These are phyloP conservation scores for Neospermospora avenae DNA, from an alignment of 2,329 filamentous ascomycete species.

Conservation along the genomic window DNA sequence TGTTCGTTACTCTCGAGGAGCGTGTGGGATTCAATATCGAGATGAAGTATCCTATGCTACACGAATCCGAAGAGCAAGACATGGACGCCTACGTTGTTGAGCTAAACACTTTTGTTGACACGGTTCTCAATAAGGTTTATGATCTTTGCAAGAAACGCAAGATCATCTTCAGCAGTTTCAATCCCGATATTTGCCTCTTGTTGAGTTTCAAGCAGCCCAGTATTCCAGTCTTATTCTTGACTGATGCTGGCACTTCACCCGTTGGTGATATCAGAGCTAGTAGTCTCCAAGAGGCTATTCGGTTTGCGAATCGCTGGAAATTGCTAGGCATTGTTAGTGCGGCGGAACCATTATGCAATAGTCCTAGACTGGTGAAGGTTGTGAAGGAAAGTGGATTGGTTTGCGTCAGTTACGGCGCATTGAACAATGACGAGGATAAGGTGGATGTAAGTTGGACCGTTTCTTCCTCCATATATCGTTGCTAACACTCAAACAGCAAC, in stretches of 20 bases:
- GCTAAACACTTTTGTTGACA: slow-evolving; percentile 94
- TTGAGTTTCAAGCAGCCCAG: slow-evolving; percentile 96
- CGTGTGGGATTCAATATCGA: slow-evolving; percentile 96
- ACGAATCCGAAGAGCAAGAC: slow-evolving; percentile 90
- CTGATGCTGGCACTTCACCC: slow-evolving; percentile 75
- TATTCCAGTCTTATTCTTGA: slow-evolving; percentile 92
- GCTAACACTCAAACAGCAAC: slow-evolving; percentile 38
- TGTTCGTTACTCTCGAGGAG: slow-evolving; percentile 81
- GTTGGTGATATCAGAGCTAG: slow-evolving; percentile 89
- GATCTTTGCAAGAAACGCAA: slow-evolving; percentile 79
- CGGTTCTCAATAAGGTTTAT: slow-evolving; percentile 85
- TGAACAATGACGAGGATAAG: slow-evolving; percentile 84
- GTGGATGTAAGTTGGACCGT: slow-evolving; percentile 67
- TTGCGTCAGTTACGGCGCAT: slow-evolving; percentile 87
- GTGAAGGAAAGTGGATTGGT: slow-evolving; percentile 93
- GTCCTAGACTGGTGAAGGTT: slow-evolving; percentile 82
- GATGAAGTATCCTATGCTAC: slow-evolving; percentile 98
- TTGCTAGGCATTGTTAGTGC: slow-evolving; percentile 85
- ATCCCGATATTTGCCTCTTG: slow-evolving; percentile 92
- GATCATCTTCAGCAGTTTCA: slow-evolving; percentile 96
- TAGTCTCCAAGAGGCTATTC: slow-evolving; percentile 90
- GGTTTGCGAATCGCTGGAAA: slow-evolving; percentile 94
- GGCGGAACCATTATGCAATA: slow-evolving; percentile 85
- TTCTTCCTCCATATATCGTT: neutral
- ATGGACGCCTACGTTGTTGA: slow-evolving; percentile 97